These are phyloP conservation scores for Eleusine indica DNA, from an alignment of 176 grass and related monocot species.

Conservation along the genomic window DNA sequence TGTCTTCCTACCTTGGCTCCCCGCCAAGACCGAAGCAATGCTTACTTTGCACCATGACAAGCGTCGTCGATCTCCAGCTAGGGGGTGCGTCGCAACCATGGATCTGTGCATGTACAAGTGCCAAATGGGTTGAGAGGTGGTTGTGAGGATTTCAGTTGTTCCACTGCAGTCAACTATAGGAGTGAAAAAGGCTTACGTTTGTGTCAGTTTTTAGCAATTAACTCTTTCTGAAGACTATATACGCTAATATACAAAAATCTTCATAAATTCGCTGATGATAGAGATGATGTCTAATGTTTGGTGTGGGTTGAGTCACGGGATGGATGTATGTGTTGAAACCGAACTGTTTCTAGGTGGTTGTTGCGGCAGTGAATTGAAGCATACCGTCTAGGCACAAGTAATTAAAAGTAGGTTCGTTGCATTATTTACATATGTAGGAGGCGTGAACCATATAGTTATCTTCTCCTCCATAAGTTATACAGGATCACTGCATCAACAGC, in stretches of 20 bases:
- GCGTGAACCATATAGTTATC: too few relatives aligned
- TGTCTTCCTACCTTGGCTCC: slow-evolving; percentile 34
- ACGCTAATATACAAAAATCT: too few relatives aligned
- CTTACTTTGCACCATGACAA: slow-evolving; percentile 12
- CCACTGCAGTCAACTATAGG: not conserved
- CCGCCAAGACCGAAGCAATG: slow-evolving; percentile 26
- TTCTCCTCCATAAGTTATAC: not conserved
- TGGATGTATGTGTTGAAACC: not conserved
- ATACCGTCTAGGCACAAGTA: not conserved
- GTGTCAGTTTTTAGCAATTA: not conserved
- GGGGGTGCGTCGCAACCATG: not conserved
- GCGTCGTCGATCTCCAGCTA: not conserved
- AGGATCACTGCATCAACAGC: not conserved
- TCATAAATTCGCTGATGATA: too few relatives aligned
- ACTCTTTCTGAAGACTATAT: too few relatives aligned
- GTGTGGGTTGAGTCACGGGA: not conserved
- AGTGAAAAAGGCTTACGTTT: not conserved
- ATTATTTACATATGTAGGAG: not conserved
- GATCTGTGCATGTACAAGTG: not conserved
- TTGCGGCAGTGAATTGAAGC: not conserved
- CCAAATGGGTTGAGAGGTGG: slow-evolving; percentile 7
- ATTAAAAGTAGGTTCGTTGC: not conserved
- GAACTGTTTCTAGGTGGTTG: not conserved
- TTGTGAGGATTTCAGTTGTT: not conserved
- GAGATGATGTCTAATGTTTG: not conserved